phyloP scores from a whole-genome alignment of 768 basidiomycete species.

The Calocera viscosa region DNA sequence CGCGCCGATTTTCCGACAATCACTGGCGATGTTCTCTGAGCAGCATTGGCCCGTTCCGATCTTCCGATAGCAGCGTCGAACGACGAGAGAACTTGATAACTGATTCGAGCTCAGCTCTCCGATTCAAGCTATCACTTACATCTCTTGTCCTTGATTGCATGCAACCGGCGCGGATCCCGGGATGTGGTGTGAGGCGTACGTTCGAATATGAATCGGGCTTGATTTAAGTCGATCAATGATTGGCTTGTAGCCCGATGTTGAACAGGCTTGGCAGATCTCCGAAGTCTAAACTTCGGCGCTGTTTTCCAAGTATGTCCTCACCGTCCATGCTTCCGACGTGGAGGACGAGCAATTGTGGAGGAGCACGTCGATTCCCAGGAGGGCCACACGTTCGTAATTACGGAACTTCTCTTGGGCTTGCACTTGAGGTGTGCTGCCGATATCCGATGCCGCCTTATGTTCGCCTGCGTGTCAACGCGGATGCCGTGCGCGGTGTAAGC shows the following conservation, averaged over 20 bases:
- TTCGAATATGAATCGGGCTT: not conserved
- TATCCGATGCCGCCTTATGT: not conserved
- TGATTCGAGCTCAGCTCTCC: no score
- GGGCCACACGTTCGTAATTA: not conserved
- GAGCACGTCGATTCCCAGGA: not conserved
- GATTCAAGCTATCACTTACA: no score
- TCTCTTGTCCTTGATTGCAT: no score
- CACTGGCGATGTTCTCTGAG: not conserved
- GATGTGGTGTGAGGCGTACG: not conserved
- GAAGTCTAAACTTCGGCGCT: not conserved
- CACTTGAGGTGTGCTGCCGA: not conserved
- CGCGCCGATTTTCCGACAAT: not conserved
- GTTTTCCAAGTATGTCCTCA: not conserved
- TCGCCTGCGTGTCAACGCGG: not conserved
- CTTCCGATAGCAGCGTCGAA: no score
- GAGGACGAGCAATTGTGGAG: constrained; percentile 2
- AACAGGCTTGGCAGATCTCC: not conserved
- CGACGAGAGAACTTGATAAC: no score
- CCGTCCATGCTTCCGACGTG: not conserved
- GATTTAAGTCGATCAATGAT: not conserved
- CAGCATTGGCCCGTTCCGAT: no score
- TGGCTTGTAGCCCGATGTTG: not conserved
- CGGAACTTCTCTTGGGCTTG: not conserved
- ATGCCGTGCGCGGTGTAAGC: not conserved
- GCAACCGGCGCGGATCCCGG: not conserved